phyloP scores from a whole-genome alignment of 805 yeast genomes.

The Diddensiella santjacobensis region DNA sequence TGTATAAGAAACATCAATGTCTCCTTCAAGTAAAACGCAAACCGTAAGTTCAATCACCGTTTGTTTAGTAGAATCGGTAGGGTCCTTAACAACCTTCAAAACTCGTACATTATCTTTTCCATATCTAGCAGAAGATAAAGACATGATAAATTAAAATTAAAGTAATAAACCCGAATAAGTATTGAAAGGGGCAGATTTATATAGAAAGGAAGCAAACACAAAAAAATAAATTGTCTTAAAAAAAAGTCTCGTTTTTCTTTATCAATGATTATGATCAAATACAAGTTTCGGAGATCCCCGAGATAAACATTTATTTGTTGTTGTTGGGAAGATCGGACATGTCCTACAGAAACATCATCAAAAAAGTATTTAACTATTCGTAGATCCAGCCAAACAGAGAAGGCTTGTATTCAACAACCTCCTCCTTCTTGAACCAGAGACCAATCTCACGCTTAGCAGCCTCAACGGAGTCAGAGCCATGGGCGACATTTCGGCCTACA shows the following conservation, averaged over 20 bases:
- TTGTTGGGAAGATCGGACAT: too few relatives aligned
- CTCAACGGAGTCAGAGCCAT: conserved; percentile 99
- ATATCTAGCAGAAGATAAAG: conserved; percentile 50
- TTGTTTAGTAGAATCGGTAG: conserved; percentile 66
- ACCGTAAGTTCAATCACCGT: conserved; percentile 85
- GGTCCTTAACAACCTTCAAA: conserved; percentile 80
- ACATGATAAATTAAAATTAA: conserved; percentile 4
- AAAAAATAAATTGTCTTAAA: neutral
- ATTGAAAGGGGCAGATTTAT: neutral
- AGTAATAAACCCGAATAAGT: too few relatives aligned
- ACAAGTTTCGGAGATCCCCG: neutral
- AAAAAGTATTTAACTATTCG: conserved; percentile 75
- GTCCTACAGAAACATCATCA: too few relatives aligned
- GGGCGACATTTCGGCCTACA: conserved; percentile 98
- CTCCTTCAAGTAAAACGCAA: conserved; percentile 68
- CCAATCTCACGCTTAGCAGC: conserved; percentile 92
- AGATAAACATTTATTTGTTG: too few relatives aligned
- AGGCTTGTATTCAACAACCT: conserved; percentile 87
- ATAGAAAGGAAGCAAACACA: neutral
- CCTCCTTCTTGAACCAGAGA: conserved; percentile 98
- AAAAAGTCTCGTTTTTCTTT: too few relatives aligned
- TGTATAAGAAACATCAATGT: conserved; percentile 77
- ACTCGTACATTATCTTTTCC: conserved; percentile 94
- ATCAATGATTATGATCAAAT: neutral
- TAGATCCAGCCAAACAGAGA: conserved; percentile 85